Conservation (phyloP, 345 rosid genomes). For the Gossypium thurberi region DNA sequence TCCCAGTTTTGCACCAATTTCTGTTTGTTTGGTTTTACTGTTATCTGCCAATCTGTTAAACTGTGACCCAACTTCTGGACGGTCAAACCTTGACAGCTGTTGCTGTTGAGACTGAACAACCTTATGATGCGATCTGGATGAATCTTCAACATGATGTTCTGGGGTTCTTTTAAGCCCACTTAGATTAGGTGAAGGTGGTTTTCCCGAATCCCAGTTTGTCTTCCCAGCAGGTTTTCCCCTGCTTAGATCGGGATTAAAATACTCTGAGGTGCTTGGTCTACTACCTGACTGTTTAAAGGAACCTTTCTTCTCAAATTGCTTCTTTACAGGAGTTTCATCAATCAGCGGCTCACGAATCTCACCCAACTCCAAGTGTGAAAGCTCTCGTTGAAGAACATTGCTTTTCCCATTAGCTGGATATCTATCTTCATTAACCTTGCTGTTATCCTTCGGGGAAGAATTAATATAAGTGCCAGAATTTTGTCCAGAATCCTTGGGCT, state of each 20-base stretch:
- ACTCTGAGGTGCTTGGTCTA: slow-evolving; percentile 52
- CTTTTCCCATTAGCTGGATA: slow-evolving; percentile 44
- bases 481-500: slow-evolving; percentile 43
- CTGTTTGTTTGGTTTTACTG: slow-evolving; percentile 48
- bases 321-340: slow-evolving; percentile 45
- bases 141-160: slow-evolving; percentile 46
- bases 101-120: slow-evolving; percentile 45
- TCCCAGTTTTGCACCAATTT: slow-evolving; percentile 37
- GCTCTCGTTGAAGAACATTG: slow-evolving; percentile 58
- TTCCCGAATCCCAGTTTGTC: slow-evolving; percentile 41
- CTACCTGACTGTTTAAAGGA: slow-evolving; percentile 50
- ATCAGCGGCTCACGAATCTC: slow-evolving; percentile 70
- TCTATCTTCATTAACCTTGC: slow-evolving; percentile 18
- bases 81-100: slow-evolving; percentile 33
- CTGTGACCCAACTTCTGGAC: slow-evolving; percentile 40
- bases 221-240: slow-evolving; percentile 56
- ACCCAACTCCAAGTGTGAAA: slow-evolving; percentile 85
- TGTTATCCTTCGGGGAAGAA: slow-evolving; percentile 44
- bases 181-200: slow-evolving; percentile 38
- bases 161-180: slow-evolving; percentile 43
- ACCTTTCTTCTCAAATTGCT: slow-evolving; percentile 56
- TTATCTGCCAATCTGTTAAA: slow-evolving; percentile 37
- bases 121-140: slow-evolving; percentile 34
- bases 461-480: slow-evolving; percentile 33
- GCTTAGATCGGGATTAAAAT: slow-evolving; percentile 38